Conservation (phyloP, 805 yeast genomes). For the Candida maesae region DNA sequence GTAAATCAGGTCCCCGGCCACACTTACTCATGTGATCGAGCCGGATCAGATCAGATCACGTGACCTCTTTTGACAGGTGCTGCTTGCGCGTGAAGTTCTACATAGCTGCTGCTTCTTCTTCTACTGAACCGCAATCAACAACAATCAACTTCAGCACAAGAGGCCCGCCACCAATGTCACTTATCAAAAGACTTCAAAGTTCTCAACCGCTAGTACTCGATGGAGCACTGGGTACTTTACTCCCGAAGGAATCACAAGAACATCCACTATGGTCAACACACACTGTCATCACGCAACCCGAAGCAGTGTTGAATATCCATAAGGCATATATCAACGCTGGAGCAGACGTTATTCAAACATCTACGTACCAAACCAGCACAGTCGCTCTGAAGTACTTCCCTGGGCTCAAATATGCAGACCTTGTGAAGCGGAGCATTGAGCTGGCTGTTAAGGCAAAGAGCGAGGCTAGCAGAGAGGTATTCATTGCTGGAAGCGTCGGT, state of each 20-base stretch:
- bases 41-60: too few species aligned
- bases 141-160: too few species aligned
- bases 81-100: too few species aligned
- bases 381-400: conserved; percentile 28
- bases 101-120: too few species aligned
- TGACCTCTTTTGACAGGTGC: too few species aligned
- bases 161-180: neutral
- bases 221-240: conserved; percentile 24
- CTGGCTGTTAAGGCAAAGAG: conserved; percentile 12
- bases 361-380: conserved; percentile 51
- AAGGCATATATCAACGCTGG: conserved; percentile 48
- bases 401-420: conserved; percentile 20
- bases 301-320: conserved; percentile 45
- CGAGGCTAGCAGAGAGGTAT: conserved; percentile 8
- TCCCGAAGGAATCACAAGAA: conserved; percentile 18
- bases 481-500: conserved; percentile 64
- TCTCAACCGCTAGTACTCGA: conserved; percentile 18
- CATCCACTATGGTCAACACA: conserved; percentile 58
- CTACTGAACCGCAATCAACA: too few species aligned
- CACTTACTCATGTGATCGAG: too few species aligned
- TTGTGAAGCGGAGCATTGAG: conserved; percentile 15
- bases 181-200: conserved; percentile 6
- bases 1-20: too few species aligned
- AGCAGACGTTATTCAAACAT: conserved; percentile 48
- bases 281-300: conserved; percentile 42